A percentile compares a stretch with the other conserved stretches of the same genome.
Conservation (phyloP, 345 rosid species). For the Aquilaria sinensis region DNA sequence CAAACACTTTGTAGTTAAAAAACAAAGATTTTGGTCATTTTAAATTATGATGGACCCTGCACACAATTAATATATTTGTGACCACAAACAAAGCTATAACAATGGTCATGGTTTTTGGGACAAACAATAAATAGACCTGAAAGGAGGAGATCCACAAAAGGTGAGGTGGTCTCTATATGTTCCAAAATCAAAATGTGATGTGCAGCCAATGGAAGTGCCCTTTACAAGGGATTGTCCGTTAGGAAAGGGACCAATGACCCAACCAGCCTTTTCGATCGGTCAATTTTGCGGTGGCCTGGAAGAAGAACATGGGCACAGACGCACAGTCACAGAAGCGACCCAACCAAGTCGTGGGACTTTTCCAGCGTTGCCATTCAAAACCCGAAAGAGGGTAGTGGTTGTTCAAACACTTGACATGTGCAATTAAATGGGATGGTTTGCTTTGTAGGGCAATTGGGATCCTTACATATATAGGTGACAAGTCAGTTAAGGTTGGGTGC, state of each 20-base stretch:
- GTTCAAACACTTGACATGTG: slow-evolving; percentile 20
- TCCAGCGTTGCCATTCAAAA: not conserved
- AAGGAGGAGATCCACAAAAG: slow-evolving; percentile 23
- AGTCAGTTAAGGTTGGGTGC: slow-evolving; percentile 12
- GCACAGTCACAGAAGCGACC: slow-evolving; percentile 11
- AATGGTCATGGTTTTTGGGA: not conserved
- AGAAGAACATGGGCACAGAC: slow-evolving; percentile 10
- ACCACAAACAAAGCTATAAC: not conserved
- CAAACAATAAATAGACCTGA: slow-evolving; percentile 8
- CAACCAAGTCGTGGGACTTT: not conserved
- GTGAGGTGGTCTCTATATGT: slow-evolving; percentile 18
- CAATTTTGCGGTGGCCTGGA: slow-evolving; percentile 2
- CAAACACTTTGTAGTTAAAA: no score
- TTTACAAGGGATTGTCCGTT: slow-evolving; percentile 42
- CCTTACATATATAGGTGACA: slow-evolving; percentile 9
- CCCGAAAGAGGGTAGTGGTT: not conserved
- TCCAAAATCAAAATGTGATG: slow-evolving; percentile 18
- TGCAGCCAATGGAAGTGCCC: slow-evolving; percentile 21
- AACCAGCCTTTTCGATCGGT: not conserved
- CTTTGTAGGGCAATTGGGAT: slow-evolving; percentile 16
- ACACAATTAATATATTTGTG: slow-evolving; percentile 3
- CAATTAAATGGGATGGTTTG: slow-evolving; percentile 13
- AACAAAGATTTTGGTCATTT: no score
- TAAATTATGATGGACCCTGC: no score
- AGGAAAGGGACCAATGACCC: slow-evolving; percentile 5